Evolutionary conservation across 1,284 basidiomycete genomes (phyloP).

Genomic region (Apiotrichum gamsii): DNA sequence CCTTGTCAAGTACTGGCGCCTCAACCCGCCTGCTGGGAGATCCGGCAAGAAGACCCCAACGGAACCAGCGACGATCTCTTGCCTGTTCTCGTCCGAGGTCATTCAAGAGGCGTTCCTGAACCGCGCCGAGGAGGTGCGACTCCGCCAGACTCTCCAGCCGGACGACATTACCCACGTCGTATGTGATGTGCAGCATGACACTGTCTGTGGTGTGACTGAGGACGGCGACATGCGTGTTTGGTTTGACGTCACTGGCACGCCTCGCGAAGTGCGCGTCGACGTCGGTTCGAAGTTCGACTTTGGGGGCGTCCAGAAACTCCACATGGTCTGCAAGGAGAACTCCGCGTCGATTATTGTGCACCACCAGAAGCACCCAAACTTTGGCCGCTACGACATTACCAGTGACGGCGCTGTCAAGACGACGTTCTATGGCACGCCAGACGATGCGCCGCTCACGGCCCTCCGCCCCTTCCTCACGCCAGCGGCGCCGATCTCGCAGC

Average conservation of each 20-base stretch:
- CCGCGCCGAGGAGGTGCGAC: constrained; percentile 31
- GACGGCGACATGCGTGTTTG: constrained; percentile 39
- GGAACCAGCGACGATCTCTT: constrained; percentile 26
- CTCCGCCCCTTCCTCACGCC: constrained; percentile 18
- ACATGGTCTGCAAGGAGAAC: constrained; percentile 12
- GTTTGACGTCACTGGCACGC: constrained; percentile 16
- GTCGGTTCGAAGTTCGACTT: constrained; percentile 25
- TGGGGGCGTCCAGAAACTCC: constrained; percentile 24
- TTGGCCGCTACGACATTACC: constrained; percentile 29
- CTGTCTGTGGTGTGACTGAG: constrained; percentile 34
- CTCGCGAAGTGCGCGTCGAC: constrained; percentile 28
- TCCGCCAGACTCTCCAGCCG: constrained; percentile 24
- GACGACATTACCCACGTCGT: constrained; percentile 34
- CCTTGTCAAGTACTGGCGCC: constrained; percentile 40
- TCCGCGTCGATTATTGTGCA: constrained; percentile 27
- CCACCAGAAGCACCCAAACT: constrained; percentile 21
- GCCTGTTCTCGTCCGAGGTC: constrained; percentile 31
- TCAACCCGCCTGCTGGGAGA: constrained; percentile 20
- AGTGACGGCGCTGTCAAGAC: constrained; percentile 9
- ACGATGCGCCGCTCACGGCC: constrained; percentile 16
- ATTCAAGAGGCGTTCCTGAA: constrained; percentile 22
- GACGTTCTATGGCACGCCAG: constrained; percentile 13
- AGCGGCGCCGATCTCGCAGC: constrained; percentile 15
- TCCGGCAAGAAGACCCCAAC: constrained; percentile 26
- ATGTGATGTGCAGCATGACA: constrained; percentile 25